Evolutionary conservation across 1,284 basidiomycete species (phyloP).

Genomic region (Rhodofomes roseus): DNA sequence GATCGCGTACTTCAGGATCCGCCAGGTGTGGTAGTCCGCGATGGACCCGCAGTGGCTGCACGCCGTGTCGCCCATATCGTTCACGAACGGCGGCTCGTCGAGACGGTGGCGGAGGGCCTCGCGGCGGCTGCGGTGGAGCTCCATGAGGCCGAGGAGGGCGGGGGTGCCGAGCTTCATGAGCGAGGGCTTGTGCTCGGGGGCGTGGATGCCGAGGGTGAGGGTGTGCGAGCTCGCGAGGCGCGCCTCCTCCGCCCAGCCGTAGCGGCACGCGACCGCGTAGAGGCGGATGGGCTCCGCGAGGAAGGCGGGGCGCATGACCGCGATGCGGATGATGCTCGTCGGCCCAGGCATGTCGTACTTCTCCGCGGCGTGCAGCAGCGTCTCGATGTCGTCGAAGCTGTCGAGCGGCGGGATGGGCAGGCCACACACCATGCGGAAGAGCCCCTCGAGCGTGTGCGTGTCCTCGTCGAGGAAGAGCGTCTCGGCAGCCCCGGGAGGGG

Average conservation of each 20-base stretch:
- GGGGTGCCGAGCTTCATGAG: constrained; percentile 45
- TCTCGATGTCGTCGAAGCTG: constrained; percentile 49
- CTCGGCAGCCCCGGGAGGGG: constrained; percentile 24
- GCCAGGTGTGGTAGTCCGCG: constrained; percentile 59
- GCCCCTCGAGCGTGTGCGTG: constrained; percentile 43
- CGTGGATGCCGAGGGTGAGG: constrained; percentile 44
- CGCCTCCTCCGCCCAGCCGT: constrained; percentile 53
- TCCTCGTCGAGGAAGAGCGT: constrained; percentile 56
- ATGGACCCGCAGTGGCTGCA: constrained; percentile 43
- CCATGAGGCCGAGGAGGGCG: constrained; percentile 48
- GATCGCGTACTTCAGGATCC: constrained; percentile 55
- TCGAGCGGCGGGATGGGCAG: constrained; percentile 45
- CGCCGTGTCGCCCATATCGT: constrained; percentile 36
- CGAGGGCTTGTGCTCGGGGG: constrained; percentile 38
- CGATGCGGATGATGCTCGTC: constrained; percentile 49
- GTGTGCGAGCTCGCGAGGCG: constrained; percentile 41
- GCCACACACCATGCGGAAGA: constrained; percentile 59
- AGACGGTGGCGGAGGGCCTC: constrained; percentile 45
- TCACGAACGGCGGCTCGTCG: constrained; percentile 56
- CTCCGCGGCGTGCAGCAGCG: constrained; percentile 55
- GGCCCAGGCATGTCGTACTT: constrained; percentile 69
- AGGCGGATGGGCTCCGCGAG: constrained; percentile 50
- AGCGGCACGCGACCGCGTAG: constrained; percentile 53
- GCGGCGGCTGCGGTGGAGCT: constrained; percentile 47
- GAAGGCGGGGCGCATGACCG: constrained; percentile 46